These are phyloP conservation scores for Torulaspora pretoriensis DNA, from an alignment of 1,139 yeast species.

Conservation along the genomic window DNA sequence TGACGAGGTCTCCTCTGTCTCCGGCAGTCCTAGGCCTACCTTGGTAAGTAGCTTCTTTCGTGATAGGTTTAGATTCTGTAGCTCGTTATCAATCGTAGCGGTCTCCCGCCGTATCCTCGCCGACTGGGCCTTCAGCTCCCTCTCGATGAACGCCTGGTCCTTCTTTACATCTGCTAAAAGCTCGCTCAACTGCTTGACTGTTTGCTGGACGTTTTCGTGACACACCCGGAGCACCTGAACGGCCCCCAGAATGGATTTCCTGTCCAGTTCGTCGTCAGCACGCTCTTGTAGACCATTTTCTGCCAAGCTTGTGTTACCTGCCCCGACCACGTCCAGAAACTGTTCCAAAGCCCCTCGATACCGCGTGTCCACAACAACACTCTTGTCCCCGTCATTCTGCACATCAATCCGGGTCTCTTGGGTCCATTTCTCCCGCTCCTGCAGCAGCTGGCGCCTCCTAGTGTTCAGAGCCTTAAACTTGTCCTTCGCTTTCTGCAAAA, in stretches of 20 bases:
- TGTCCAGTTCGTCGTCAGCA: background rate
- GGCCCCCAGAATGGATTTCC: constrained; percentile 9
- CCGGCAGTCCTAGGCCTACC: constrained; percentile 23
- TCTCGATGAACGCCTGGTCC: constrained; percentile 25
- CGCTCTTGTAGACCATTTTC: constrained; percentile 4
- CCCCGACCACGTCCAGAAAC: constrained; percentile 29
- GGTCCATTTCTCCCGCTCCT: constrained; percentile 19
- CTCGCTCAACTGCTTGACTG: constrained; percentile 23
- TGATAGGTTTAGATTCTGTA: constrained; percentile 14
- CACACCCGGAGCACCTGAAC: constrained; percentile 19
- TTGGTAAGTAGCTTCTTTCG: constrained; percentile 18
- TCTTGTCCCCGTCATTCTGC: background rate
- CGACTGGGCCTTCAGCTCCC: constrained; percentile 20
- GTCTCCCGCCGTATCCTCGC: constrained; percentile 16
- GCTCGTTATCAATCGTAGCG: constrained; percentile 15
- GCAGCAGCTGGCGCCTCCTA: constrained; percentile 12
- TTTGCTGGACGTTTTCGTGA: constrained; percentile 14
- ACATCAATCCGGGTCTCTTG: background rate
- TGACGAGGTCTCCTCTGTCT: constrained; percentile 7
- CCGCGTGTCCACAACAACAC: constrained; percentile 16
- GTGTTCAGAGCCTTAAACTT: constrained; percentile 17
- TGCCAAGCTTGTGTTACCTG: constrained; percentile 24
- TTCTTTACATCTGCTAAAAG: constrained; percentile 23
- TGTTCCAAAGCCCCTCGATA: constrained; percentile 23
- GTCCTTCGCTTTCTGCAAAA: constrained; percentile 14